Base-by-base conservation (phyloP, 257 asterid genomes). In the Solanum infundibuliforme region DNA sequence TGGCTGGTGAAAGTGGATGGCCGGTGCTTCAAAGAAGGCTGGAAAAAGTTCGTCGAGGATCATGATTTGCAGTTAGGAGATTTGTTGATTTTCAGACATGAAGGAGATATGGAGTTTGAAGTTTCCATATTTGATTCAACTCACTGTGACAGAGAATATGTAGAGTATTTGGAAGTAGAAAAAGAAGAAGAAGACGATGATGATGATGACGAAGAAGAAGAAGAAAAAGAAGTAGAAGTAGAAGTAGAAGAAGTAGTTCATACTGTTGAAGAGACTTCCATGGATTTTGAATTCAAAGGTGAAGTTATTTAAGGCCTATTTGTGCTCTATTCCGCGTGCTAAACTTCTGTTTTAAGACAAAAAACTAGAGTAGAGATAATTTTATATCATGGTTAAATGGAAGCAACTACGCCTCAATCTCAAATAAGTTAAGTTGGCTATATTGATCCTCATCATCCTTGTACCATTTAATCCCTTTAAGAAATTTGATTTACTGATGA, bases 1-100 rank as follows among this genome's bases (percentile, higher is more conserved):
- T 88, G 90, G 90, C 16, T 4, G 5, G 90, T 85, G 46, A 85
- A 85, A n/a, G 20, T 76, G 27, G 34, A 75, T 5, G 87, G 83
- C 25, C 16, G 11, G 5, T 5, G 16, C 10, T 48, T 74, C 6
- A 69, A 52, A 8, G 66, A 43, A 4, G 90, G 90, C 7, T 88
- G 90, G 48, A 16, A 31, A 31, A 12, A 58, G 4, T 88, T 88
- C 3, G 20, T n/a, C 0, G 8, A 12, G n/a, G 86, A 88, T 0
- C 12, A 85, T 74, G 71, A 46, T 88, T 60, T 88, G 81, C 71
- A 62, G 10, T 65, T 84, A 5, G 90, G 88, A 12, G 65, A 62
- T 66, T 4, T 88, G 29, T 74, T 86, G 58, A 38, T 76, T 12
- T 88, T 88, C 43, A 75, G 74, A 34, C 90, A 85, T 60, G 86